Conservation (phyloP, 164 flowering plant species). For the Kalanchoe fedtschenkoi region DNA sequence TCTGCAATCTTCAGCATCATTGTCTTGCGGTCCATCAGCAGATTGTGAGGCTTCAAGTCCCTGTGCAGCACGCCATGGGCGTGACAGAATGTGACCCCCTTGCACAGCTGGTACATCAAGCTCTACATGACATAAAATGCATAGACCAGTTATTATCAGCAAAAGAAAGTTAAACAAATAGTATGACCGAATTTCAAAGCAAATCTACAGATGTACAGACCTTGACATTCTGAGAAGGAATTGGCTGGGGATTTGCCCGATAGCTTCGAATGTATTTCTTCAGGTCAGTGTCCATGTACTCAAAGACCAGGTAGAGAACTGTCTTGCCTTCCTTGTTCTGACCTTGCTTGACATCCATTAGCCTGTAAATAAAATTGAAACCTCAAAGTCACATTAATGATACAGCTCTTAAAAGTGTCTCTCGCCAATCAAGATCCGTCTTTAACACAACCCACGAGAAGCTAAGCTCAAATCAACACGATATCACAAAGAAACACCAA, state of each 20-base stretch:
- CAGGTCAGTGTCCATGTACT: slow-evolving; percentile 90
- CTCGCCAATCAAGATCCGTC: not conserved
- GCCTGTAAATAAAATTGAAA: slow-evolving; percentile 18
- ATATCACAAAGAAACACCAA: no score
- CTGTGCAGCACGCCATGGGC: slow-evolving; percentile 91
- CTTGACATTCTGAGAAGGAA: slow-evolving; percentile 49
- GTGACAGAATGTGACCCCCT: slow-evolving; percentile 89
- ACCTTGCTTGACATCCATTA: slow-evolving; percentile 89
- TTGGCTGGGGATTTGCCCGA: slow-evolving; percentile 36
- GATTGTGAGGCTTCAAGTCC: slow-evolving; percentile 96
- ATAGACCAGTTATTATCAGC: no score
- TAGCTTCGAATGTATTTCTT: slow-evolving; percentile 73
- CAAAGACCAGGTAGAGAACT: slow-evolving; percentile 81
- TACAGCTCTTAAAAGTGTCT: not conserved
- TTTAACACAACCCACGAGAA: no score
- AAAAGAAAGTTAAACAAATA: no score
- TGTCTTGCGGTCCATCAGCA: slow-evolving; percentile 76
- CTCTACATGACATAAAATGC: slow-evolving; percentile 26
- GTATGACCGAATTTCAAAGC: no score
- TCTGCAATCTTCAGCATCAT: slow-evolving; percentile 82
- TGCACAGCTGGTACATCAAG: slow-evolving; percentile 91
- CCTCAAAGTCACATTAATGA: not conserved
- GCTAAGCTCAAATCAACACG: no score
- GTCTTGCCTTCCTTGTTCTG: slow-evolving; percentile 90
- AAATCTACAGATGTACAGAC: slow-evolving; percentile 15